These are phyloP conservation scores for Chaetomiaceae sp. DNA, from an alignment of 2,329 filamentous ascomycete genomes.

Conservation along the genomic window DNA sequence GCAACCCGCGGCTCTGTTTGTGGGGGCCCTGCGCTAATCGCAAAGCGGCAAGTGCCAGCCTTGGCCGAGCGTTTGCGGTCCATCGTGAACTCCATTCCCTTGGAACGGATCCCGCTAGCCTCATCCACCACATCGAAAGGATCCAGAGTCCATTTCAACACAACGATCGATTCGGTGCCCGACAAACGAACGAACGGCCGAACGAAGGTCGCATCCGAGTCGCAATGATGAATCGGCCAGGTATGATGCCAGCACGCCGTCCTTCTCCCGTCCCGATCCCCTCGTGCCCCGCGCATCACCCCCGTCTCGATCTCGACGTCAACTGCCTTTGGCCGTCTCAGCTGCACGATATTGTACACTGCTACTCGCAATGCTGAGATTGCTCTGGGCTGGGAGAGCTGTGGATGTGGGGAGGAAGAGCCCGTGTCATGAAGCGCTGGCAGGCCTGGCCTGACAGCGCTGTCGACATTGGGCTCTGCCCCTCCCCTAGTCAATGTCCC, in stretches of 20 bases:
- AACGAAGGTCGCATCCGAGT: conserved; percentile 3
- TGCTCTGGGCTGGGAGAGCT: background rate
- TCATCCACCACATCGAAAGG: background rate
- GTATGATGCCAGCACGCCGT: conserved; percentile 40
- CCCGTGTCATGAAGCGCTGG: background rate
- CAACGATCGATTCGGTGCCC: background rate
- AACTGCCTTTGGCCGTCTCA: background rate
- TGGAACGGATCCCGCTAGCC: background rate
- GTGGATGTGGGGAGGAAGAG: background rate
- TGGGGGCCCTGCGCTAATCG: background rate
- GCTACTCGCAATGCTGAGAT: background rate
- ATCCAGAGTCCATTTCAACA: background rate
- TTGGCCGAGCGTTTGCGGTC: conserved; percentile 12
- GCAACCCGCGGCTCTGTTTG: too few relatives aligned
- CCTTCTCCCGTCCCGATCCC: conserved; percentile 14
- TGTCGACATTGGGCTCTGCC: too few relatives aligned
- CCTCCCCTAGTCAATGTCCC: too few relatives aligned
- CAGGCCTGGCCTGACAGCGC: too few relatives aligned
- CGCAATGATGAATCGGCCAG: conserved; percentile 56
- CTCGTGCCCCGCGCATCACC: conserved; percentile 14
- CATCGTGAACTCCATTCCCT: background rate
- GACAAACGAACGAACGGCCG: background rate
- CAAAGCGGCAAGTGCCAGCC: conserved; percentile 1
- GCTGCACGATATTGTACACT: background rate
- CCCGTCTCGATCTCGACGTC: conserved; percentile 8